Conservation (phyloP, 345 rosid species). For the Cardamine occulta region DNA sequence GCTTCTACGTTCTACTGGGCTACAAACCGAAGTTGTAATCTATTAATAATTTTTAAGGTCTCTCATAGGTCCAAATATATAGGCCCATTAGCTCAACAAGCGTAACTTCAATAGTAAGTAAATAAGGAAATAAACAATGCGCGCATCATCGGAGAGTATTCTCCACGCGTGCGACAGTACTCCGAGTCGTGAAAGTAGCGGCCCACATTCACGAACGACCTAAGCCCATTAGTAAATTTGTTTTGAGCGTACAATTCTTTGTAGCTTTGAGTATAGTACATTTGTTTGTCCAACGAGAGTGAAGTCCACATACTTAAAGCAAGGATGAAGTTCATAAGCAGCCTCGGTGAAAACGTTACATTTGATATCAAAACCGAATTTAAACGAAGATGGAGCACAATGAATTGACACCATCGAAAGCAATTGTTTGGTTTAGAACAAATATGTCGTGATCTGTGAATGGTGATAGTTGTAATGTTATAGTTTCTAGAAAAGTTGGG, state of each 20-base stretch:
- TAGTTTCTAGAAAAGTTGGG: neutral
- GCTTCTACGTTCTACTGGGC: conserved; percentile 1
- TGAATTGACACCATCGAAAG: neutral
- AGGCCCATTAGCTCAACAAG: conserved; percentile 3
- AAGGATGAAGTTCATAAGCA: neutral
- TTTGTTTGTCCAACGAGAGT: neutral
- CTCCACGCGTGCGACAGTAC: neutral
- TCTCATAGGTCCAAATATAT: neutral
- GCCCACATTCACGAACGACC: neutral
- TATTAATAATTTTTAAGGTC: neutral
- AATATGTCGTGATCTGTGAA: neutral
- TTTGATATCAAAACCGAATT: neutral
- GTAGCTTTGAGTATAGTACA: neutral
- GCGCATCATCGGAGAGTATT: neutral
- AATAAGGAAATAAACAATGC: neutral
- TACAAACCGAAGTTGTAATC: neutral
- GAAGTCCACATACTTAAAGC: neutral
- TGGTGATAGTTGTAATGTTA: neutral
- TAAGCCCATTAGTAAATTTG: conserved; percentile 10
- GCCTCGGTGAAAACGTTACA: neutral
- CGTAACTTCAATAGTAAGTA: neutral
- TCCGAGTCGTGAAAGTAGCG: neutral
- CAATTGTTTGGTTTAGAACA: neutral
- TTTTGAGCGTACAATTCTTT: neutral
- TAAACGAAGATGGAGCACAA: neutral